Evolutionary conservation across 2,329 filamentous ascomycete species (phyloP), one percentile per base, ranked within the genome.

Genomic region (Pseudocercospora musae): DNA sequence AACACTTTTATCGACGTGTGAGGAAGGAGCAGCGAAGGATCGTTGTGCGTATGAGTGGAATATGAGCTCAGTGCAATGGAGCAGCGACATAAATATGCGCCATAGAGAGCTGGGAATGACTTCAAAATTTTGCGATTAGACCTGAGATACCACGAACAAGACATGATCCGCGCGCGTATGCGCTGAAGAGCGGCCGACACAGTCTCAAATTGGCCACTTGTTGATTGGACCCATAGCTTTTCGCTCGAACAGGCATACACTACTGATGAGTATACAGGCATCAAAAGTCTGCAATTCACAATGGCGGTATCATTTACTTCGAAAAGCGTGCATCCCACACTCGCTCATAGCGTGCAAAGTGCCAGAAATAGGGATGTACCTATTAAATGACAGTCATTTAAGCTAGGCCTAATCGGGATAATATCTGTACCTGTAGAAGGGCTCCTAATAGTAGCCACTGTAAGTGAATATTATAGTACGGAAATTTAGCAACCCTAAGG

Each of bases 251-350:
- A 31, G 29, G 29, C 25, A 27, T 27, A 7, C 25, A 9, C 27
- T 29, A 29, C 29, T 31, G 29, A 31, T 10, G 29, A 31, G 29
- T 31, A 7, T 29, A 29, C 7, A 48, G 23, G 20, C 44, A 23
- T 48, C 31, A 56, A 42, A 40, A n/a, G 13, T 56, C 31, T 56
- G 53, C 53, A 10, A 20, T 37, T 56, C 33, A 40, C 6, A 33
- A 60, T 31, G 33, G 37, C 46, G 59, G 46, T 62, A 57, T 62
- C 59, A 57, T 57, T 15, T 53, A 52, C 59, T 33, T 58, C 31
- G 29, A 49, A 54, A 33, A 40, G 25, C 27, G 21, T 37, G 18
- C n/a, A 15, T 33, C 48, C 52, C 20, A 52, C 20, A 31, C 44
- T 21, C 37, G 42, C n/a, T 42, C 27, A 40, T 18, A 23, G 52